These are phyloP conservation scores for Hypoxylon rubiginosum DNA, from an alignment of 2,329 filamentous ascomycete species.

Conservation along the genomic window DNA sequence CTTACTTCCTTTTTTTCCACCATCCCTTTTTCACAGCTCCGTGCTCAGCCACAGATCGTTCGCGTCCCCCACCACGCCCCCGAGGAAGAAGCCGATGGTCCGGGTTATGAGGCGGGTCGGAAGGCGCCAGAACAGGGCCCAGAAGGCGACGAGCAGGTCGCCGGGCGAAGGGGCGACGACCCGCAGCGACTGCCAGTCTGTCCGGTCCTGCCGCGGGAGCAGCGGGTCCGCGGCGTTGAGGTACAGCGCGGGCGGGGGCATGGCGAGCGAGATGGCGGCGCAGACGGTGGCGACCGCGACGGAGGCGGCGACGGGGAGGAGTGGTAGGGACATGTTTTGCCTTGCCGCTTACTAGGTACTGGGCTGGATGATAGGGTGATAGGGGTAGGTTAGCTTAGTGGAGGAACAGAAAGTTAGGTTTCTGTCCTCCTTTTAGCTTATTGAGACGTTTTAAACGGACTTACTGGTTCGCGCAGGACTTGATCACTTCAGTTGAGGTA, in stretches of 20 bases:
- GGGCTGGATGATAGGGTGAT: neutral
- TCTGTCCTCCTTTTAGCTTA: neutral
- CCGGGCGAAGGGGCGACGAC: neutral
- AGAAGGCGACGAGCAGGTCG: slow-evolving; percentile 12
- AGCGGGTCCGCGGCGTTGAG: too few species aligned
- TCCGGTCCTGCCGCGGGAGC: neutral
- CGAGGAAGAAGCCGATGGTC: slow-evolving; percentile 5
- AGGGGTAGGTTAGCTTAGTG: neutral
- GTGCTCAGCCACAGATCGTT: slow-evolving; percentile 19
- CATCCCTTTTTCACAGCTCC: slow-evolving; percentile 8
- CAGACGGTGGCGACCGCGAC: neutral
- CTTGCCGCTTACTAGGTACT: neutral
- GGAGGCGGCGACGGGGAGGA: neutral
- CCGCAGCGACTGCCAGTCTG: neutral
- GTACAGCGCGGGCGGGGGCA: neutral
- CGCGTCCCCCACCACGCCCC: slow-evolving; percentile 12
- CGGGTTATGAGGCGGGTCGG: slow-evolving; percentile 7
- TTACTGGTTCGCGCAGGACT: neutral
- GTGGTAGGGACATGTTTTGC: neutral
- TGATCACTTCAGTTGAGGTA: neutral
- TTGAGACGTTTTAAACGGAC: neutral
- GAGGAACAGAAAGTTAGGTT: neutral
- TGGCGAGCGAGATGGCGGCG: neutral
- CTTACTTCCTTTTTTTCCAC: too few species aligned
- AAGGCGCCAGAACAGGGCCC: slow-evolving; percentile 20